These are phyloP conservation scores for Globisporangium spinosum DNA, from an alignment of 352 stramenopile genomes.

Conservation along the genomic window DNA sequence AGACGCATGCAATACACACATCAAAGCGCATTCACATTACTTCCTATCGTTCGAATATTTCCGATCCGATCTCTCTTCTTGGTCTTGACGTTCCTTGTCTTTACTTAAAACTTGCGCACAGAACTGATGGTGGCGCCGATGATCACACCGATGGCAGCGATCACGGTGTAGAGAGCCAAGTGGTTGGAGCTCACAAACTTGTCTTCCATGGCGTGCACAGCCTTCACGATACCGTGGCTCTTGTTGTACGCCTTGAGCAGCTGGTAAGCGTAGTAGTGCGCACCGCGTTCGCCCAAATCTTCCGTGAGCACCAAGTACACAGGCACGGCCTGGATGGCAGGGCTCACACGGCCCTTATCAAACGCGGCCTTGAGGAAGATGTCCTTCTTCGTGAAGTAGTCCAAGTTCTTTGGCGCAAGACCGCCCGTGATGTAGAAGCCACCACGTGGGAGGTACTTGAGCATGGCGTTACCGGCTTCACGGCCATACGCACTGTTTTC, in stretches of 20 bases:
- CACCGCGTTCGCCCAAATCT: conserved; percentile 86
- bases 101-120: conserved; percentile 17
- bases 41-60: conserved; percentile 5
- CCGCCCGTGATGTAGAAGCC: conserved; percentile 97
- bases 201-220: conserved; percentile 25
- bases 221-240: conserved; percentile 30
- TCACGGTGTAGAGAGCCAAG: conserved; percentile 40
- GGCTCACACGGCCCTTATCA: conserved; percentile 88
- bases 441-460: conserved; percentile 95
- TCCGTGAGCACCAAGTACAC: conserved; percentile 91
- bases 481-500: conserved; percentile 85
- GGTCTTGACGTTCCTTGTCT: not conserved
- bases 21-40: conserved; percentile 20
- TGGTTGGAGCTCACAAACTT: conserved; percentile 40
- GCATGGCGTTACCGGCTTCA: conserved; percentile 91
- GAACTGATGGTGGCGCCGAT: conserved; percentile 21
- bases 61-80: not conserved
- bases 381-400: conserved; percentile 86
- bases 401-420: conserved; percentile 95
- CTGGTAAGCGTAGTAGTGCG: conserved; percentile 87
- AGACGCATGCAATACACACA: not conserved
- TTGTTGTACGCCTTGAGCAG: conserved; percentile 63
- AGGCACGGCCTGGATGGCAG: conserved; percentile 66
- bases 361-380: conserved; percentile 84
- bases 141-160: conserved; percentile 34